Base-by-base conservation (phyloP, 2,329 filamentous ascomycete genomes). In the Colletotrichum godetiae region DNA sequence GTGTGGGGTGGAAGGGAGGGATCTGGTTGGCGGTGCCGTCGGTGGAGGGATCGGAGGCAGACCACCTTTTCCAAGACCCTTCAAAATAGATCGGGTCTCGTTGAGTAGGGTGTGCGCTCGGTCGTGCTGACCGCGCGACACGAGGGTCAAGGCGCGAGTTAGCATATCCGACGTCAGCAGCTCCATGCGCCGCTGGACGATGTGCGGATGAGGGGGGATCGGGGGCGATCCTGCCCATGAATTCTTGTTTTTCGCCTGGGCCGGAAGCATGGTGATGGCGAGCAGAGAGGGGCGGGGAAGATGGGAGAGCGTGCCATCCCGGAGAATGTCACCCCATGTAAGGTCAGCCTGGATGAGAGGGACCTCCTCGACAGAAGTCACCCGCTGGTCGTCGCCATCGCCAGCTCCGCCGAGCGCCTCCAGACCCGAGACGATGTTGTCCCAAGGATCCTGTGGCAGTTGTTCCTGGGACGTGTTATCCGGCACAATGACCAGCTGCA, bases 151-250 rank as follows among this genome's bases (percentile, higher is more conserved):
- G 15, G 97, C 95, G 72, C 97, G 90, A 8, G 95, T 97, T 75
- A 99, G 89, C 97, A 99, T 99, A 81, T 99, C 97, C 1, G 96
- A 98, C 2, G 97, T 98, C 66, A 99, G 89, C 35, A 99, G 88
- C 83, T 99, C 97, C 97, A 99, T 99, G 58, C 97, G 93, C 53
- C 97, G 91, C 84, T 99, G 97, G 7, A 99, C 96, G 73, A 99
- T 95, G 75, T 93, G 94, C 5, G 97, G 95, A 80, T 98, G 97
- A 58, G 97, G 96, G 15, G 97, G 97, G 74, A 99, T 99, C 1
- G 95, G 94, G 15, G 95, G 94, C 13, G 88, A 86, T 76, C 87
- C 90, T 57, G 85, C 86, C 90, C 90, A 92, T 19, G 92, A 90
- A 42, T 89, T 93, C 84, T 92, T 92, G 74, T 89, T 89, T 67